phyloP scores from a whole-genome alignment of 306 rosid species.

The Casuarina equisetifolia region DNA sequence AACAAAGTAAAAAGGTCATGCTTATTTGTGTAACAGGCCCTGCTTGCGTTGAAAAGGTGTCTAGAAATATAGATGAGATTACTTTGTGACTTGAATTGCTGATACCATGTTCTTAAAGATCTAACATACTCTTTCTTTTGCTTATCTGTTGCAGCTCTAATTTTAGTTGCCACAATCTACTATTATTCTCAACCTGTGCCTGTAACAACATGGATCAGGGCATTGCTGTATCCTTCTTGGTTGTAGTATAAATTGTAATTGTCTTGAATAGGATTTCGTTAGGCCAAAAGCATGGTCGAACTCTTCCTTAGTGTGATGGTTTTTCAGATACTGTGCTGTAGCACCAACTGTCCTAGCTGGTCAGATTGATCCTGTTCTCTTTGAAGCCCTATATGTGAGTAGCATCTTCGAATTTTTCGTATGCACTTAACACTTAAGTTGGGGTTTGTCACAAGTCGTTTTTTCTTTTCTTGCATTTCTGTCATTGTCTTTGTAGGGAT shows the following conservation, averaged over 20 bases:
- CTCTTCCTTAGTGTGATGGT: slow-evolving; percentile 60
- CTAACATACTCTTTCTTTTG: slow-evolving; percentile 37
- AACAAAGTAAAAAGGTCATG: not conserved
- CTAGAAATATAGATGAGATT: not conserved
- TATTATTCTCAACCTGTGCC: slow-evolving; percentile 80
- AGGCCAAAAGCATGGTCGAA: slow-evolving; percentile 15
- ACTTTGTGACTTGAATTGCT: slow-evolving; percentile 19
- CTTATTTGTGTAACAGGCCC: not conserved
- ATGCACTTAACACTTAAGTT: slow-evolving; percentile 14
- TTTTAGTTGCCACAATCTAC: slow-evolving; percentile 83
- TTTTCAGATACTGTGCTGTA: slow-evolving; percentile 80
- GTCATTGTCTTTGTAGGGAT: not conserved
- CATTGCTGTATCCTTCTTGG: slow-evolving; percentile 82
- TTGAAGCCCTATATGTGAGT: slow-evolving; percentile 96
- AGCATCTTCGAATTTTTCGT: slow-evolving; percentile 15
- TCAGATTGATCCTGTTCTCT: slow-evolving; percentile 76
- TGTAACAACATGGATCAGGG: slow-evolving; percentile 65
- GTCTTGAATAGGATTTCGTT: slow-evolving; percentile 20
- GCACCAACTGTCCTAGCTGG: slow-evolving; percentile 95
- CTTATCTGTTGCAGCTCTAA: slow-evolving; percentile 58
- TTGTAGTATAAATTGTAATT: slow-evolving; percentile 25
- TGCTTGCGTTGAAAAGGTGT: not conserved
- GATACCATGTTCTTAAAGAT: slow-evolving; percentile 16
- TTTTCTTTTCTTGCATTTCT: not conserved
- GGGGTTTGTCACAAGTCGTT: slow-evolving; percentile 13